Evolutionary conservation across 768 basidiomycete genomes (phyloP), one percentile per base, ranked within the genome.

Genomic region (Agrocybe praecox): DNA sequence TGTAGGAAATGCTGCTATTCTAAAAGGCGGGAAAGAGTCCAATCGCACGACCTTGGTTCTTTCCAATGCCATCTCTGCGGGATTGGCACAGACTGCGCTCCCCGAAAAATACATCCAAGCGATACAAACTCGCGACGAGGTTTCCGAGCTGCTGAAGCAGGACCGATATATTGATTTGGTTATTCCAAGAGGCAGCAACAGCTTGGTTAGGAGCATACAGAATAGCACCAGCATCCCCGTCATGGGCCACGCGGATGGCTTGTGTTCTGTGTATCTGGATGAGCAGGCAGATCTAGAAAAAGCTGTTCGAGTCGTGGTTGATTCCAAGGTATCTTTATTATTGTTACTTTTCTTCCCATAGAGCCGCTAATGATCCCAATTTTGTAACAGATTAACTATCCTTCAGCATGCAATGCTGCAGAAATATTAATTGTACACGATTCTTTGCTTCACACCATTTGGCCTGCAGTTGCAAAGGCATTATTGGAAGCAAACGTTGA

Each of bases 11-110:
- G 90, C 95, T 19, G 96, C 96, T 9, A 98, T 99, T 56, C 75
- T 98, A 26, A 98, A 99, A 73, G 96, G 97, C 10, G 97, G 97
- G 6, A 98, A 96, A 69, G 97, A 99, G 69, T 98, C 96, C 4
- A 83, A 84, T 47, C 77, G 85, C 55, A 97, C 97, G 1, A 83
- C 94, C 2, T 70, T 78, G 6, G 76, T 94, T 23, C 83, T 99
- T 32, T 84, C 94, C 1, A 75, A 84, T 60, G 85, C 92, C 46
- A 98, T 98, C 62, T 84, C 90, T 15, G 70, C 79, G 12, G 95
- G 93, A 1, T 76, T 98, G 23, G 74, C 83, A 2, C 83, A 82
- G 46, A 93, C 95, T 0, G 72, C 83, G 2, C 76, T 98, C 5
- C 92, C 94, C 0, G 75, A 75, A 10, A 83, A 88, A 3, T 97